Conservation (phyloP, 495 filamentous ascomycete species). For the Neurospora tetraspora region DNA sequence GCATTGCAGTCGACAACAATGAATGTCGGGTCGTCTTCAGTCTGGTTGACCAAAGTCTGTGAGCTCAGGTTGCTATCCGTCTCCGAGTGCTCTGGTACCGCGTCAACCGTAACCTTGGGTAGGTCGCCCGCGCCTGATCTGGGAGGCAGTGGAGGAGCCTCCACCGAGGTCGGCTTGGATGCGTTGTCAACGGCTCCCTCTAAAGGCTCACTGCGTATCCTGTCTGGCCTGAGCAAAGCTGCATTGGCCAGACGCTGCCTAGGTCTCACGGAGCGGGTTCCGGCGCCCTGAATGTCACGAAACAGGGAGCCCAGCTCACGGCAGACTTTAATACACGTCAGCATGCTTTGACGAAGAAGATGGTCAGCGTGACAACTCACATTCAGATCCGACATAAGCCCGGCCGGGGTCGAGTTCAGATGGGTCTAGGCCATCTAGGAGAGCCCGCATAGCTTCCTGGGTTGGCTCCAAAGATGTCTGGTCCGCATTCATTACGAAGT, state of each 20-base stretch:
- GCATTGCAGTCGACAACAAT: slow-evolving; percentile 4
- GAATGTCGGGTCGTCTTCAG: slow-evolving; percentile 15
- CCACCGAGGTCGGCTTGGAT: neutral
- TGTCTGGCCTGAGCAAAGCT: slow-evolving; percentile 35
- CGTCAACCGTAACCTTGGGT: slow-evolving; percentile 9
- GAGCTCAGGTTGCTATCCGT: slow-evolving; percentile 30
- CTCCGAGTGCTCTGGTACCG: slow-evolving; percentile 13
- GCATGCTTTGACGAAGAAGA: neutral
- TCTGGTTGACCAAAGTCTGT: slow-evolving; percentile 34
- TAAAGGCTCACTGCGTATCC: slow-evolving; percentile 6
- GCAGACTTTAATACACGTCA: slow-evolving; percentile 43
- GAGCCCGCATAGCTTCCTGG: slow-evolving; percentile 46
- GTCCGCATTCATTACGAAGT: slow-evolving; percentile 69
- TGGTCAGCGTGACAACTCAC: slow-evolving; percentile 37
- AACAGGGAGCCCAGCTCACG: slow-evolving; percentile 67
- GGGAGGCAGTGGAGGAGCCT: slow-evolving; percentile 21
- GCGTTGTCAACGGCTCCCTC: neutral
- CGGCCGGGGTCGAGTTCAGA: slow-evolving; percentile 27
- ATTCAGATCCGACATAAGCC: slow-evolving; percentile 38
- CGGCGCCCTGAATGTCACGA: slow-evolving; percentile 52
- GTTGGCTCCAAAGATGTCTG: slow-evolving; percentile 50
- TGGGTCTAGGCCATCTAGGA: slow-evolving; percentile 49
- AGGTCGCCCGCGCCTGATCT: slow-evolving; percentile 6
- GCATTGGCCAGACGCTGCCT: slow-evolving; percentile 73
- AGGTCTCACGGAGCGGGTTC: slow-evolving; percentile 48